Percentiles rank a stretch among this genome's conserved stretches.
Evolutionary conservation across 768 basidiomycete genomes (phyloP).

Genomic region (Zangia roseola): DNA sequence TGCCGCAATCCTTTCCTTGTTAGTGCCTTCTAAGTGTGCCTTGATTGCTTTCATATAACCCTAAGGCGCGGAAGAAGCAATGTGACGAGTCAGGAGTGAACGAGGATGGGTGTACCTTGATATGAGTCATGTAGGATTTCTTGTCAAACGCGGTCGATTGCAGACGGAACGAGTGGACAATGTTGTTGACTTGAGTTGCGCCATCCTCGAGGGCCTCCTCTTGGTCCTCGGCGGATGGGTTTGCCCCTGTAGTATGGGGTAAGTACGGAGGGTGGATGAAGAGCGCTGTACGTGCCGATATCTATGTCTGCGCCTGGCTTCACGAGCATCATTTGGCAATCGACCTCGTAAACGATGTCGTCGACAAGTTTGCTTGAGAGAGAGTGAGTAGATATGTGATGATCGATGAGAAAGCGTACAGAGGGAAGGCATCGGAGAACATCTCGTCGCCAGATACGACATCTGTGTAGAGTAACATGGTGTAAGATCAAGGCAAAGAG

Average conservation of each 20-base stretch:
- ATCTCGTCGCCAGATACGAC: conserved; percentile 83
- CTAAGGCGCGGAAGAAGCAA: conserved; percentile 37
- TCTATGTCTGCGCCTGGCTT: conserved; percentile 81
- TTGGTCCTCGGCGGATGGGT: conserved; percentile 87
- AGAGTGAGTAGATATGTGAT: conserved; percentile 5
- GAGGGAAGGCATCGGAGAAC: conserved; percentile 89
- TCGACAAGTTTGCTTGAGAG: conserved; percentile 70
- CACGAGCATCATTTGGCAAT: conserved; percentile 68
- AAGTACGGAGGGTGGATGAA: not conserved
- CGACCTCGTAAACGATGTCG: conserved; percentile 81
- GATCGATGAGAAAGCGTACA: conserved; percentile 48
- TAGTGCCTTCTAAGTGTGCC: conserved; percentile 48
- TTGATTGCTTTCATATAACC: conserved; percentile 95
- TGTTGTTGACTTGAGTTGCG: conserved; percentile 77
- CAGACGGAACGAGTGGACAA: conserved; percentile 90
- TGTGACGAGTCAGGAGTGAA: not conserved
- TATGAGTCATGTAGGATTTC: conserved; percentile 75
- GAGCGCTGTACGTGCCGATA: conserved; percentile 59
- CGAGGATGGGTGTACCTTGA: conserved; percentile 54
- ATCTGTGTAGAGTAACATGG: conserved; percentile 77
- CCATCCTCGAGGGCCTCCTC: conserved; percentile 83
- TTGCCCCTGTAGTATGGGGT: conserved; percentile 61
- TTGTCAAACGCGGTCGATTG: conserved; percentile 83
- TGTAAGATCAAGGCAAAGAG: conserved; percentile 11
- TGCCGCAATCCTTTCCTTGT: conserved; percentile 55